Evolutionary conservation across 1,284 basidiomycete genomes (phyloP).

Genomic region (Kwoniella shivajii): DNA sequence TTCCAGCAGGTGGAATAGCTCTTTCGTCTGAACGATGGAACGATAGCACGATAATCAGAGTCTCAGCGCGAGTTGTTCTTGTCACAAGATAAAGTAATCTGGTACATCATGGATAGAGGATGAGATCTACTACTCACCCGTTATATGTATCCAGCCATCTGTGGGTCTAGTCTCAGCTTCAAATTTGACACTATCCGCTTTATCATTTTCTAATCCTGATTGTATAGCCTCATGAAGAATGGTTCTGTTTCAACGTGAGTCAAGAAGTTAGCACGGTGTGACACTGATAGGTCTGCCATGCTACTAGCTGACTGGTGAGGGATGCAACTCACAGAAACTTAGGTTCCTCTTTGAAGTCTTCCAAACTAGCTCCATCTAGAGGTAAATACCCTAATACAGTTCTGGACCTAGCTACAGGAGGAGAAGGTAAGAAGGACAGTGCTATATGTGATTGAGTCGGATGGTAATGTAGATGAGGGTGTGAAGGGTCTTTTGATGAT

Average conservation of each 20-base stretch:
- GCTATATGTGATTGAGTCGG: slow-evolving; percentile 25
- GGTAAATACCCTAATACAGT: slow-evolving; percentile 47
- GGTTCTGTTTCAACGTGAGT: slow-evolving; percentile 5
- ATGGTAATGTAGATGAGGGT: slow-evolving; percentile 50
- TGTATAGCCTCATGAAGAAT: slow-evolving; percentile 33
- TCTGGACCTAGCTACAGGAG: slow-evolving; percentile 19
- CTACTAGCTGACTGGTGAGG: not conserved
- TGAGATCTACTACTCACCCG: slow-evolving; percentile 33
- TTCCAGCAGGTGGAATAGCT: slow-evolving; percentile 47
- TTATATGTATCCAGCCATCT: slow-evolving; percentile 53
- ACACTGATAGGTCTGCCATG: not conserved
- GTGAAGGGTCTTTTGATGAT: slow-evolving; percentile 37
- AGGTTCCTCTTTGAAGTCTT: slow-evolving; percentile 43
- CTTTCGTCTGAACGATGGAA: slow-evolving; percentile 52
- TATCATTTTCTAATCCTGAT: slow-evolving; percentile 24
- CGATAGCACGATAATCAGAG: too few relatives aligned
- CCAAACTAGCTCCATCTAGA: slow-evolving; percentile 27
- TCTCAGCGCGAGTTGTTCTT: not conserved
- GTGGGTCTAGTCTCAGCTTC: slow-evolving; percentile 47
- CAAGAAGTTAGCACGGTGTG: not conserved
- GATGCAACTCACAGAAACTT: slow-evolving; percentile 30
- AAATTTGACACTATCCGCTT: slow-evolving; percentile 32
- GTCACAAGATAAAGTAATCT: not conserved
- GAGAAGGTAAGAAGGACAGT: slow-evolving; percentile 42
- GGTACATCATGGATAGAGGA: not conserved